Evolutionary conservation across 129 eudicot species (phyloP).

Genomic region (Pulicaria dysenterica): DNA sequence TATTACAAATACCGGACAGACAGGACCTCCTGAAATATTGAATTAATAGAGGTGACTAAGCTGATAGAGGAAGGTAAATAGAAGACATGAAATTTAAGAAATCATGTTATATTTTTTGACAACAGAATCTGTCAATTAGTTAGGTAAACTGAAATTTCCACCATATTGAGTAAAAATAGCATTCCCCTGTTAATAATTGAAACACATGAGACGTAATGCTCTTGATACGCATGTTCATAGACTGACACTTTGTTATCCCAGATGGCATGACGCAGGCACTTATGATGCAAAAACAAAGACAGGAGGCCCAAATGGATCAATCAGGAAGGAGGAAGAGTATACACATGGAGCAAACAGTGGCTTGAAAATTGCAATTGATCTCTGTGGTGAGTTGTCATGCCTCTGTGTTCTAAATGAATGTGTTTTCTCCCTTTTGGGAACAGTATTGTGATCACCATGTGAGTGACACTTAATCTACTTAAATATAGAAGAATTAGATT

Average conservation of each 20-base stretch:
- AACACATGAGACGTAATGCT: background rate
- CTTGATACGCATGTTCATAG: background rate
- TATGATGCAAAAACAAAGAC: conserved; percentile 81
- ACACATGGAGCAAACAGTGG: conserved; percentile 72
- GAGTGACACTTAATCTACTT: background rate
- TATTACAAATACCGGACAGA: background rate
- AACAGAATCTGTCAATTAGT: background rate
- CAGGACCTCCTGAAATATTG: background rate
- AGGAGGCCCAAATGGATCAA: conserved; percentile 97
- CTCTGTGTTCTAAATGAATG: conserved; percentile 11
- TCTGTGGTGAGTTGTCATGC: conserved; percentile 62
- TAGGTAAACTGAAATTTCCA: conserved; percentile 10
- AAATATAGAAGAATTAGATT: background rate
- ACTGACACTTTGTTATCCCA: conserved; percentile 30
- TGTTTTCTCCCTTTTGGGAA: background rate
- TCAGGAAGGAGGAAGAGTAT: conserved; percentile 70
- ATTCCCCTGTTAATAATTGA: too few relatives aligned
- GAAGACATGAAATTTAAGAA: background rate
- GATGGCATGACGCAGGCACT: conserved; percentile 99
- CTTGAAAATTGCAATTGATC: conserved; percentile 75
- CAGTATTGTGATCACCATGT: conserved; percentile 11
- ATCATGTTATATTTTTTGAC: too few relatives aligned
- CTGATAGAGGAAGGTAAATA: background rate
- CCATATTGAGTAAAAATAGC: too few relatives aligned
- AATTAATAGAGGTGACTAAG: conserved; percentile 3